Conservation (phyloP, 495 filamentous ascomycete species). For the Aspergillus affinis region DNA sequence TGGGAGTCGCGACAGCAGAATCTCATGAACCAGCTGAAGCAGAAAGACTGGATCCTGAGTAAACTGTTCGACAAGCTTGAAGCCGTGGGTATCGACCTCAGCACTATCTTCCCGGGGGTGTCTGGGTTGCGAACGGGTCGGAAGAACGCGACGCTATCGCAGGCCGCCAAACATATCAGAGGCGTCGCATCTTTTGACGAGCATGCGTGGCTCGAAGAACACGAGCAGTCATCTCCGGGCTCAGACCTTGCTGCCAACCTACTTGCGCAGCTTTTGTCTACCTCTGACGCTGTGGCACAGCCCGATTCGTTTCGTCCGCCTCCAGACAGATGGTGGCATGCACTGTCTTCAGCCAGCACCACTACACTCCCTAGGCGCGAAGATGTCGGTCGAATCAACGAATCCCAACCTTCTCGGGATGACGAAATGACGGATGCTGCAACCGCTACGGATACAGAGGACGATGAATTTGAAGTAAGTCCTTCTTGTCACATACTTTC, state of each 20-base stretch:
- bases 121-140: conserved; percentile 41
- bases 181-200: conserved; percentile 49
- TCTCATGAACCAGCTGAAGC: conserved; percentile 59
- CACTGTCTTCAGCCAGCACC: conserved; percentile 19
- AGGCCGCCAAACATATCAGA: conserved; percentile 43
- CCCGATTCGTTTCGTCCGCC: conserved; percentile 18
- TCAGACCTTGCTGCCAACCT: conserved; percentile 27
- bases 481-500: not conserved
- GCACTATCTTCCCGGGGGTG: conserved; percentile 66
- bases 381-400: conserved; percentile 3
- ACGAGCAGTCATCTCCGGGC: conserved; percentile 16
- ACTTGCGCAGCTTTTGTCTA: conserved; percentile 22
- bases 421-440: conserved; percentile 19
- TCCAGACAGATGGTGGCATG: conserved; percentile 42
- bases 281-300: conserved; percentile 1
- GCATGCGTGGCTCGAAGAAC: conserved; percentile 36
- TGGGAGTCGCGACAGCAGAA: conserved; percentile 50
- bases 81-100: conserved; percentile 62
- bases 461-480: conserved; percentile 42
- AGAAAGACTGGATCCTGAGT: conserved; percentile 78
- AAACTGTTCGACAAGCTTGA: conserved; percentile 80
- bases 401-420: conserved; percentile 4
- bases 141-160: conserved; percentile 34
- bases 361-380: conserved; percentile 3
- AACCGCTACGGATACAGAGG: conserved; percentile 25